These are phyloP conservation scores for Citrus maxima DNA, from an alignment of 345 rosid species.

Conservation along the genomic window DNA sequence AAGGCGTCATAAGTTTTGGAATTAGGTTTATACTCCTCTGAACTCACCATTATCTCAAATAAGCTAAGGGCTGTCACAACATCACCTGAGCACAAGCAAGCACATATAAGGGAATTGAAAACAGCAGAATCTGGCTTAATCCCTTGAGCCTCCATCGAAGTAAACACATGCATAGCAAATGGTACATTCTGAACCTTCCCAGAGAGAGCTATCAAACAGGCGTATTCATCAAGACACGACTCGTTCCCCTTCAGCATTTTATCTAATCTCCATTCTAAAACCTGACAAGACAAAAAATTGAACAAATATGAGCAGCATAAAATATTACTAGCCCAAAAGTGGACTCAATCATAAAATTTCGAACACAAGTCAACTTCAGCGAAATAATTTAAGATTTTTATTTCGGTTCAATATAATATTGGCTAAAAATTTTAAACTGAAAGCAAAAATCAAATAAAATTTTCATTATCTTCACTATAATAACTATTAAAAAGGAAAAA, in stretches of 20 bases:
- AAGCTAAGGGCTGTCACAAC: conserved; percentile 29
- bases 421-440: too few species aligned
- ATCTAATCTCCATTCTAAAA: conserved; percentile 41
- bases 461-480: neutral
- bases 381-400: neutral
- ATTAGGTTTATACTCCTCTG: conserved; percentile 23
- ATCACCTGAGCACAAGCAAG: conserved; percentile 24
- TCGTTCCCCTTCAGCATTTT: conserved; percentile 27
- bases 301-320: neutral
- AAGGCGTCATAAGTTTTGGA: conserved; percentile 34
- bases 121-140: conserved; percentile 25
- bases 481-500: too few species aligned
- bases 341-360: neutral
- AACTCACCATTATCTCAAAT: conserved; percentile 39
- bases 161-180: conserved; percentile 32
- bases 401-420: too few species aligned
- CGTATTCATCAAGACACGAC: conserved; percentile 17
- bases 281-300: conserved; percentile 18
- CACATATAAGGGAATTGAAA: conserved; percentile 34
- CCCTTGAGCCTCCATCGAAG: conserved; percentile 37
- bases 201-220: conserved; percentile 32
- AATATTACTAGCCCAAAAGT: neutral
- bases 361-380: neutral
- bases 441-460: neutral
- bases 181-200: conserved; percentile 30